phyloP scores from a whole-genome alignment of 306 rosid genomes.

The Vigna reflexopilosa region DNA sequence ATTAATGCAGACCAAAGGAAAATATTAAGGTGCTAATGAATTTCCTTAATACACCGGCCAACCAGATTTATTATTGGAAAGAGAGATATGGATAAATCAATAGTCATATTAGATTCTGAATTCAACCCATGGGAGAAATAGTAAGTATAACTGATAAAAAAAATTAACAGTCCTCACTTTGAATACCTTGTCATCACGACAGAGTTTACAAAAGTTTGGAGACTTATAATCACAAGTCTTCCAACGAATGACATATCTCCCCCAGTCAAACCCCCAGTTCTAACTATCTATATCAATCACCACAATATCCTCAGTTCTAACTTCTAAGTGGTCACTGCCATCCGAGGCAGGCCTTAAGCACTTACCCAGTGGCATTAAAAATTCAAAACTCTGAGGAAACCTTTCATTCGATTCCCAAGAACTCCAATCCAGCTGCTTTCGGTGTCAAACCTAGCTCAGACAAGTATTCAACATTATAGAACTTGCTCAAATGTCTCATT shows the following conservation, averaged over 20 bases:
- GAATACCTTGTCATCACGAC: background rate
- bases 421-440: conserved; percentile 71
- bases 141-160: background rate
- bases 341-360: background rate
- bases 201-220: background rate
- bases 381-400: conserved; percentile 3
- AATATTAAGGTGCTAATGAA: too few species aligned
- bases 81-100: too few species aligned
- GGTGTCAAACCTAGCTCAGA: conserved; percentile 75
- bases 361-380: conserved; percentile 17
- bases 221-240: background rate
- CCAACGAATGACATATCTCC: too few species aligned
- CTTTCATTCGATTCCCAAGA: conserved; percentile 63
- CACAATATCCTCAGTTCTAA: background rate
- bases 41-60: background rate
- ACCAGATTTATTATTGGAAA: background rate
- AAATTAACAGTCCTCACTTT: background rate
- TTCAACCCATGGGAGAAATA: background rate
- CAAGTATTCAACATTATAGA: conserved; percentile 69
- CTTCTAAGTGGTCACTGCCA: background rate
- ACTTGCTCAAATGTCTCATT: conserved; percentile 96
- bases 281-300: background rate
- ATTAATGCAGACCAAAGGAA: too few species aligned
- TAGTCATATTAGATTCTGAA: background rate
- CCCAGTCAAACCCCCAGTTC: too few species aligned